Percentiles rank a stretch among this genome's conserved stretches.
Conservation (phyloP, 2,329 filamentous ascomycete genomes). For the Lachnellula suecica region DNA sequence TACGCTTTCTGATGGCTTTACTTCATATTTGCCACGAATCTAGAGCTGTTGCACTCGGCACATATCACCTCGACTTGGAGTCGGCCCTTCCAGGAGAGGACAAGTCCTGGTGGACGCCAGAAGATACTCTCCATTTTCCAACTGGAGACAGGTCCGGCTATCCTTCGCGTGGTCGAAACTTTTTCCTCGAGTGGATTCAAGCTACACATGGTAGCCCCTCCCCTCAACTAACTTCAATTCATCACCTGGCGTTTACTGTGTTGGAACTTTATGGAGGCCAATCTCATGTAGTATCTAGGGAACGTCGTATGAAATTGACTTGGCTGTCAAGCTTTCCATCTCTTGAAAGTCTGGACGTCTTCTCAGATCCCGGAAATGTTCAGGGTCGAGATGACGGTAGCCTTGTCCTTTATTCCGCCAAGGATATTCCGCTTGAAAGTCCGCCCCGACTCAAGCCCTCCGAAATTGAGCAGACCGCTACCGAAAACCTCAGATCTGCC, state of each 20-base stretch:
- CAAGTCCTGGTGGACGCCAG: not conserved
- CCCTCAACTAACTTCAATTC: not conserved
- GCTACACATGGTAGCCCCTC: not conserved
- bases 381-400: not conserved
- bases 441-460: not conserved
- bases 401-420: not conserved
- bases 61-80: not conserved
- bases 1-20: not conserved
- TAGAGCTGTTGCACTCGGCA: not conserved
- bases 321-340: slow-evolving; percentile 1
- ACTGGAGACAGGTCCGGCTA: not conserved
- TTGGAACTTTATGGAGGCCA: not conserved
- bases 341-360: slow-evolving; percentile 2
- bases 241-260: not conserved
- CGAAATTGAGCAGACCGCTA: not conserved
- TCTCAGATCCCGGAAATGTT: slow-evolving; percentile 1
- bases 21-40: not conserved
- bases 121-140: not conserved
- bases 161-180: not conserved
- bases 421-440: not conserved
- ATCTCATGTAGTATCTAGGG: not conserved
- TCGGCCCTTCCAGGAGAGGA: not conserved
- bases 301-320: not conserved
- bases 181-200: no score
- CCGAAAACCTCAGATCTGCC: not conserved